Percentiles rank a stretch among this genome's conserved stretches.
Evolutionary conservation across 768 basidiomycete species (phyloP).

Genomic region (Pisolithus tinctorius): DNA sequence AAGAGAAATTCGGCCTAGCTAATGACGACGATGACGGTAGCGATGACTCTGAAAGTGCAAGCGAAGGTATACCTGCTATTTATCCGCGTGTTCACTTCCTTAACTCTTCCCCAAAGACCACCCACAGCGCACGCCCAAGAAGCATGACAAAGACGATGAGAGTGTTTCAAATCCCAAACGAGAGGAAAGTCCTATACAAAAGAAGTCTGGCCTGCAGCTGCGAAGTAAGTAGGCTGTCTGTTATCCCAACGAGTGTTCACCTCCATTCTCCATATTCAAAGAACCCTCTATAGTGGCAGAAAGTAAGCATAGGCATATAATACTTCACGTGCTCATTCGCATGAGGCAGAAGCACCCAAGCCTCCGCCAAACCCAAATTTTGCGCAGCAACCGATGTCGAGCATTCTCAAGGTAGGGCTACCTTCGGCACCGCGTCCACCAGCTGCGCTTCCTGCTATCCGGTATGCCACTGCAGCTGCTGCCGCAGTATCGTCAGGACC

Average conservation of each 20-base stretch:
- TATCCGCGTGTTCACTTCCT: neutral
- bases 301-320: constrained; percentile 32
- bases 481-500: constrained; percentile 26
- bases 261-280: constrained; percentile 20
- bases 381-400: constrained; percentile 67
- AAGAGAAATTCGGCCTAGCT: constrained; percentile 82
- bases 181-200: constrained; percentile 71
- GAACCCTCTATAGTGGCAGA: constrained; percentile 61
- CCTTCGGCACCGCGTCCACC: constrained; percentile 47
- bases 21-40: constrained; percentile 62
- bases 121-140: constrained; percentile 66
- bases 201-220: constrained; percentile 63
- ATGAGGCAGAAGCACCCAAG: constrained; percentile 33
- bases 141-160: constrained; percentile 68
- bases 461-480: constrained; percentile 90
- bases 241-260: constrained; percentile 10
- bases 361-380: constrained; percentile 79
- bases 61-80: constrained; percentile 51
- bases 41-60: constrained; percentile 67
- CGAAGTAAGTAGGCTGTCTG: constrained; percentile 53
- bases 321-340: constrained; percentile 2
- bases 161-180: constrained; percentile 66
- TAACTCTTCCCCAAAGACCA: constrained; percentile 36
- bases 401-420: constrained; percentile 71
- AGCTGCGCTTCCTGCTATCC: constrained; percentile 66